These are phyloP conservation scores for Fusarium cyanostomum DNA, from an alignment of 2,329 filamentous ascomycete species.

Conservation along the genomic window DNA sequence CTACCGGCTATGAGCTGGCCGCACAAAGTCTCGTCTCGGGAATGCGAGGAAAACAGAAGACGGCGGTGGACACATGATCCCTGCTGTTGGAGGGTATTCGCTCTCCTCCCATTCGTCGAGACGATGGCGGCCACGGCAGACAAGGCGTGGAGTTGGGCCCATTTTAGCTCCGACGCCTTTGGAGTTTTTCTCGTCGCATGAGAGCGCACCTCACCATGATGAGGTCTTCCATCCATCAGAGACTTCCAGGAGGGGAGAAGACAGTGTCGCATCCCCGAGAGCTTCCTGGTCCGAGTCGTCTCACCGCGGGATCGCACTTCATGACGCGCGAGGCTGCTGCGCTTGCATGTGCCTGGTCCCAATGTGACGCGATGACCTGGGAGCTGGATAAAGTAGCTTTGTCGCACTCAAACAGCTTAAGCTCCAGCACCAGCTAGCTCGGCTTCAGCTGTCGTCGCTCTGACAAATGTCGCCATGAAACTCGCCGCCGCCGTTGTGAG, in stretches of 20 bases:
- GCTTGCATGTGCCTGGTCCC: background rate
- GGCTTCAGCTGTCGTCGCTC: slow-evolving; percentile 16
- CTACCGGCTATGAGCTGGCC: background rate
- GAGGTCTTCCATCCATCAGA: background rate
- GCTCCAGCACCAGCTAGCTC: slow-evolving; percentile 19
- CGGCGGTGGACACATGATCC: slow-evolving; percentile 27
- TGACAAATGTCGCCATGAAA: background rate
- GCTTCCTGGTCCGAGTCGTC: background rate
- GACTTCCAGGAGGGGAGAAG: background rate
- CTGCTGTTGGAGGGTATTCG: slow-evolving; percentile 16
- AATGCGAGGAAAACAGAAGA: slow-evolving; percentile 20
- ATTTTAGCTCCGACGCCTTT: slow-evolving; percentile 34
- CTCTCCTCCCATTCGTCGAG: slow-evolving; percentile 24
- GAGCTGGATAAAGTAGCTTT: slow-evolving; percentile 13
- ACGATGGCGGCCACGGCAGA: slow-evolving; percentile 22
- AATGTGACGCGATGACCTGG: slow-evolving; percentile 1
- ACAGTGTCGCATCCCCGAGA: background rate
- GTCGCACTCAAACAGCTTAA: slow-evolving; percentile 17
- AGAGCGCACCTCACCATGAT: slow-evolving; percentile 7
- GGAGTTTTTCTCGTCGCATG: slow-evolving; percentile 29
- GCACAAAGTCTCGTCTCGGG: slow-evolving; percentile 24
- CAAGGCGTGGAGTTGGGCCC: slow-evolving; percentile 31
- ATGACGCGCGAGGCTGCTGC: background rate
- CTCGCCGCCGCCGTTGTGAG: background rate
- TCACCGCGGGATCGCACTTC: slow-evolving; percentile 3